Conservation (phyloP, 805 yeast genomes). For the Cyberlindnera japonica region DNA sequence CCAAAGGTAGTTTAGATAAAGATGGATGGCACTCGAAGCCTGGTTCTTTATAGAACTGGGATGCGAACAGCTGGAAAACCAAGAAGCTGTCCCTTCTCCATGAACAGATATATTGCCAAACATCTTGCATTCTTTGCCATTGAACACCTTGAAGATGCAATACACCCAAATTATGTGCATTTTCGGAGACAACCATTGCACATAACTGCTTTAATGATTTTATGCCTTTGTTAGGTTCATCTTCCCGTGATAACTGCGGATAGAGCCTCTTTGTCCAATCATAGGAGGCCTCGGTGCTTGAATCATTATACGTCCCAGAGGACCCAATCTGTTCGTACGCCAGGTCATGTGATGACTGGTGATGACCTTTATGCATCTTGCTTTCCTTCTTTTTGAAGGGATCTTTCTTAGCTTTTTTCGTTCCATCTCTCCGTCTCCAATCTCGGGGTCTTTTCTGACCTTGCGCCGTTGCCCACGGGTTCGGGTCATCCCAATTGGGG, state of each 20-base stretch:
- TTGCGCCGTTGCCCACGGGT: conserved; percentile 7
- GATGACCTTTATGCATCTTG: too few species aligned
- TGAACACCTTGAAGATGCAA: conserved; percentile 22
- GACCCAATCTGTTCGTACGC: conserved; percentile 23
- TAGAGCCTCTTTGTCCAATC: conserved; percentile 18
- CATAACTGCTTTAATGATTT: conserved; percentile 25
- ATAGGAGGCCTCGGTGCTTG: conserved; percentile 16
- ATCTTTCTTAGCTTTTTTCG: conserved; percentile 27
- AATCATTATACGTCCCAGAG: conserved; percentile 16
- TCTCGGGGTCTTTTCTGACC: background rate
- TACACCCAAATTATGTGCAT: conserved; percentile 19
- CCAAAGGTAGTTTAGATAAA: conserved; percentile 9
- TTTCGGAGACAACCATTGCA: conserved; percentile 27
- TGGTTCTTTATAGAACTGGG: conserved; percentile 20
- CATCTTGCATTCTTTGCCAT: conserved; percentile 30
- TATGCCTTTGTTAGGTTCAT: conserved; percentile 11
- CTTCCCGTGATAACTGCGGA: conserved; percentile 4
- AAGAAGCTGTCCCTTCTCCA: conserved; percentile 31
- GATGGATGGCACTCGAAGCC: conserved; percentile 19
- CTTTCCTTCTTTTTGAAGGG: too few species aligned
- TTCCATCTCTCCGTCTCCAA: conserved; percentile 11
- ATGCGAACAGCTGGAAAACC: conserved; percentile 29
- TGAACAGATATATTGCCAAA: conserved; percentile 31
- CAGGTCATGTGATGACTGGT: too few species aligned
- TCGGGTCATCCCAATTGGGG: conserved; percentile 10